A percentile compares a stretch with the other conserved stretches of the same genome.
phyloP scores from a whole-genome alignment of 139 green algal genomes.

The Haematococcus lacustris region DNA sequence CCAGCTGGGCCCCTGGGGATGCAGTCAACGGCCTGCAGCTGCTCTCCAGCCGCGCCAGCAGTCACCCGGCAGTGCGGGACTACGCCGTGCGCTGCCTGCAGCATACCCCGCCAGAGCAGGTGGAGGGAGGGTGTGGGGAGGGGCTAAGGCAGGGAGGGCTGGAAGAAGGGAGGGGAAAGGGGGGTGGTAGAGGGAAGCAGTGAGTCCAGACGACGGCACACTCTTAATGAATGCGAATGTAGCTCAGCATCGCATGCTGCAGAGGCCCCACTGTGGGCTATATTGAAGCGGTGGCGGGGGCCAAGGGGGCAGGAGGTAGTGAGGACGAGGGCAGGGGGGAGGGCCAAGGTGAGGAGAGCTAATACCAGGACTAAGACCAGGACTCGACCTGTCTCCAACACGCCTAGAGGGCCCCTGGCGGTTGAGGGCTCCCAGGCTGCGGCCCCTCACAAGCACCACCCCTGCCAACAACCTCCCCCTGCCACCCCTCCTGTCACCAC shows the following conservation, averaged over 20 bases:
- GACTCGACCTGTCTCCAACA: neutral
- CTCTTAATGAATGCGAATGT: neutral
- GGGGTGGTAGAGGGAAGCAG: too few relatives aligned
- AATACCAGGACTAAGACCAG: too few relatives aligned
- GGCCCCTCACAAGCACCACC: neutral
- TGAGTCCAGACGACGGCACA: too few relatives aligned
- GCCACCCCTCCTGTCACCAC: constrained; percentile 16
- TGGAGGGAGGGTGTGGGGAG: neutral
- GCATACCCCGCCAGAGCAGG: constrained; percentile 31
- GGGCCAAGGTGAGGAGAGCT: too few relatives aligned
- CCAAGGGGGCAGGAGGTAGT: neutral
- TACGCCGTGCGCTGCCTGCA: constrained; percentile 44
- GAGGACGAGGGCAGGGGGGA: neutral
- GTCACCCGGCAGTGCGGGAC: constrained; percentile 16
- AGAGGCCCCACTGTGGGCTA: neutral
- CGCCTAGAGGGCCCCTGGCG: neutral
- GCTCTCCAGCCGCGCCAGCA: constrained; percentile 33
- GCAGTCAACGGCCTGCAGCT: constrained; percentile 58
- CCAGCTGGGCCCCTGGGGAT: constrained; percentile 42
- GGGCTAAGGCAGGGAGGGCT: too few relatives aligned
- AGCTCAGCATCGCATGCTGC: neutral
- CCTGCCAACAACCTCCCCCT: constrained; percentile 30
- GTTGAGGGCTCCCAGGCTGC: neutral
- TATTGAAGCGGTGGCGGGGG: neutral
- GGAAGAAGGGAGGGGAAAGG: too few relatives aligned